phyloP scores from a whole-genome alignment of 2,329 filamentous ascomycete genomes.

The Fusarium austroafricanum region DNA sequence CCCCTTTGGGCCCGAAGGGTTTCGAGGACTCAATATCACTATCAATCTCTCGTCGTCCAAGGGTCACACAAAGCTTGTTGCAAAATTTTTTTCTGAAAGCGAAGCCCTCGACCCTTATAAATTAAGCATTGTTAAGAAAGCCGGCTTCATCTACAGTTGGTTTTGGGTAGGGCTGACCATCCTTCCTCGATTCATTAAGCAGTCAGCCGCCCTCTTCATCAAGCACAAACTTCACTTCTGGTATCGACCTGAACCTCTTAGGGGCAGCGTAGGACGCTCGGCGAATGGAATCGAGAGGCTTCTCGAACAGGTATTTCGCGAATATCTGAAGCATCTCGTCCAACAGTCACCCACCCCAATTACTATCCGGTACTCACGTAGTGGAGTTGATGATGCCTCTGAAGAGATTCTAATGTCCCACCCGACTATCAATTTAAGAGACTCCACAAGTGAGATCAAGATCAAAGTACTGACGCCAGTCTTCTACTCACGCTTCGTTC shows the following conservation, averaged over 20 bases:
- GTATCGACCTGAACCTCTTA: conserved; percentile 71
- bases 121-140: conserved; percentile 57
- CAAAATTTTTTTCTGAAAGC: conserved; percentile 67
- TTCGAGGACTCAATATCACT: conserved; percentile 64
- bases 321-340: conserved; percentile 63
- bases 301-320: conserved; percentile 61
- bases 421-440: conserved; percentile 31
- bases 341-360: conserved; percentile 58
- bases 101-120: conserved; percentile 61
- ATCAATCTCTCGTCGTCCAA: conserved; percentile 72
- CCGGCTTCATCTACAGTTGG: conserved; percentile 66
- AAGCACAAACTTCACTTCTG: conserved; percentile 69
- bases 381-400: conserved; percentile 56
- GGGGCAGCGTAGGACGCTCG: conserved; percentile 64
- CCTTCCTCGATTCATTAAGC: conserved; percentile 71
- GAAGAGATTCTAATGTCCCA: conserved; percentile 55
- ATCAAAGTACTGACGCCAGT: conserved; percentile 71
- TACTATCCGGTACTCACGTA: conserved; percentile 64
- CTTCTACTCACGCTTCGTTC: conserved; percentile 75
- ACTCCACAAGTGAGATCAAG: conserved; percentile 56
- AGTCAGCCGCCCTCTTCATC: conserved; percentile 70
- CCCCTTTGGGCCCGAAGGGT: conserved; percentile 52
- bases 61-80: conserved; percentile 69
- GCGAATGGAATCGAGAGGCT: conserved; percentile 62
- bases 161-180: conserved; percentile 76